Percentiles rank a stretch among this genome's conserved stretches.
phyloP scores from a whole-genome alignment of 164 flowering plant species.

The Brasenia schreberi region DNA sequence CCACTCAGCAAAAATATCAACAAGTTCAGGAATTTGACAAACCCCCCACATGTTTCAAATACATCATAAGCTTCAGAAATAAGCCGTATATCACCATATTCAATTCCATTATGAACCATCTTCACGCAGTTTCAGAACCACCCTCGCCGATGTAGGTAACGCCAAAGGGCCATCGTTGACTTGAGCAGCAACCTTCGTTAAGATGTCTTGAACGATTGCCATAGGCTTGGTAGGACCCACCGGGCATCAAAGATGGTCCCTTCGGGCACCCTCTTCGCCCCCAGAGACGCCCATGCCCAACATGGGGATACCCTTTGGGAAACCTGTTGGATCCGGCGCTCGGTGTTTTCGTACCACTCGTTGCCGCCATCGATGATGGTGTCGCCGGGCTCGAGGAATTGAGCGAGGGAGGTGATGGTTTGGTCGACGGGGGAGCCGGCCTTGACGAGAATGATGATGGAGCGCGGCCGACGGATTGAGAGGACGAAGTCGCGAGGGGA shows the following conservation, averaged over 20 bases:
- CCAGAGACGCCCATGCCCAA: conserved; percentile 36
- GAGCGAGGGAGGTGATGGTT: conserved; percentile 25
- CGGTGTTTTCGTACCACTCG: conserved; percentile 36
- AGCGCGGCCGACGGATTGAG: conserved; percentile 26
- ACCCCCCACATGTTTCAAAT: conserved; percentile 22
- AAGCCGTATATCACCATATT: conserved; percentile 21
- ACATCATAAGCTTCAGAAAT: conserved; percentile 37
- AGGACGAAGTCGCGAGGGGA: conserved; percentile 23
- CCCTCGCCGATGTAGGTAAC: conserved; percentile 35
- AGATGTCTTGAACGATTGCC: conserved; percentile 16
- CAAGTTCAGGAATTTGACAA: conserved; percentile 23
- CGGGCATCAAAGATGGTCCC: conserved; percentile 46
- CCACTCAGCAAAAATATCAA: conserved; percentile 28
- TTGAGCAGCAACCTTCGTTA: conserved; percentile 38
- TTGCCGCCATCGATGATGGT: conserved; percentile 33
- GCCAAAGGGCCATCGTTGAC: conserved; percentile 43
- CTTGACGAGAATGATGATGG: conserved; percentile 36
- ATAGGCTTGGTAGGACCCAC: conserved; percentile 36
- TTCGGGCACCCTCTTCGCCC: conserved; percentile 35
- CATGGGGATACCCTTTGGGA: no score
- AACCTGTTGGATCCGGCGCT: conserved; percentile 11
- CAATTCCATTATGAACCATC: conserved; percentile 37
- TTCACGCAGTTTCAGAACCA: conserved; percentile 37
- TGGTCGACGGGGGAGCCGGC: conserved; percentile 40
- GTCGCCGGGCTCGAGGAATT: conserved; percentile 25